Conservation (phyloP, 148 eudicot genomes). For the Rhododendron simsii region DNA sequence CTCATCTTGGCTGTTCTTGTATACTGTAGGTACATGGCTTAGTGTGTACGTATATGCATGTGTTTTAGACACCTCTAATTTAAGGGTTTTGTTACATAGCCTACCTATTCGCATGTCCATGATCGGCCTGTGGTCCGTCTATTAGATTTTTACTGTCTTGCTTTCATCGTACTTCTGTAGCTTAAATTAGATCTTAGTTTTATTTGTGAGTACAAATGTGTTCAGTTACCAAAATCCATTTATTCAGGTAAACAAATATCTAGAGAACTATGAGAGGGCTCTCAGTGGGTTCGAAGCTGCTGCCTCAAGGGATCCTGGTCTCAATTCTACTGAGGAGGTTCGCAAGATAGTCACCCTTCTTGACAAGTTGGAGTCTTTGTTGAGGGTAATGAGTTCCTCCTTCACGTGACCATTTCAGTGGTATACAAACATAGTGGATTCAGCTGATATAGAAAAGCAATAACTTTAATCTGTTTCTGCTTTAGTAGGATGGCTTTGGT, state of each 20-base stretch:
- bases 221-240: not conserved
- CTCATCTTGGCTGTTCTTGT: not conserved
- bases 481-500: not conserved
- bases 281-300: constrained; percentile 94
- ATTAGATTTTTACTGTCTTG: not conserved
- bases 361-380: constrained; percentile 58
- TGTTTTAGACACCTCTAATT: not conserved
- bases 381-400: constrained; percentile 42
- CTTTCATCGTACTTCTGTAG: not conserved
- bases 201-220: not conserved
- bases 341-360: constrained; percentile 67
- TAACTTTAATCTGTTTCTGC: not conserved
- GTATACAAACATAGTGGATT: not conserved
- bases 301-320: constrained; percentile 83
- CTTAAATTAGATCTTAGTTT: not conserved
- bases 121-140: not conserved
- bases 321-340: constrained; percentile 68
- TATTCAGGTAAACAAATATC: constrained; percentile 72
- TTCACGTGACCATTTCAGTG: not conserved
- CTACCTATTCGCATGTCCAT: not conserved
- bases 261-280: constrained; percentile 94
- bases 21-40: not conserved
- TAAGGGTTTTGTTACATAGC: not conserved
- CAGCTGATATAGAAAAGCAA: not conserved
- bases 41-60: not conserved